These are phyloP conservation scores for Orbilia quercus DNA, from an alignment of 2,329 filamentous ascomycete genomes.

Conservation along the genomic window DNA sequence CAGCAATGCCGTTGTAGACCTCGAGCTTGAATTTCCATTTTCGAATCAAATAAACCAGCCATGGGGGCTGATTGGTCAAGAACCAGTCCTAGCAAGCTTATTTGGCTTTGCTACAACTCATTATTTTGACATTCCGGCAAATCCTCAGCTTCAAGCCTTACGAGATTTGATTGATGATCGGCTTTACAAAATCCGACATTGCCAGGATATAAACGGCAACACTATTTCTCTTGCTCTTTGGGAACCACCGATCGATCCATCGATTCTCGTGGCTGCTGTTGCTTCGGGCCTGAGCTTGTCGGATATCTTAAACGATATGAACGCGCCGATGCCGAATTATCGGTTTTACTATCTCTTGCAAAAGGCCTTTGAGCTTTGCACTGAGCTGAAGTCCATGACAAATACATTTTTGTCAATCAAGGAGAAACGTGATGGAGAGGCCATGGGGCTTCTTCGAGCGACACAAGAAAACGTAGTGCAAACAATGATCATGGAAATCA, in stretches of 20 bases:
- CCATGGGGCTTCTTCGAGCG: conserved; percentile 45
- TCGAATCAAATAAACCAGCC: too few species aligned
- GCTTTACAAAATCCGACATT: conserved; percentile 62
- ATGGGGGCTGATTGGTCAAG: too few species aligned
- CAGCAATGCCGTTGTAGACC: too few species aligned
- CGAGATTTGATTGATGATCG: conserved; percentile 60
- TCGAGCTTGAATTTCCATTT: too few species aligned
- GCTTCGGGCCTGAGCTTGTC: conserved; percentile 59
- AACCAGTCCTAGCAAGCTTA: too few species aligned
- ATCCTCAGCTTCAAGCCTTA: conserved; percentile 20
- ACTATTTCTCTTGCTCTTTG: conserved; percentile 57
- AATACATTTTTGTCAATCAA: conserved; percentile 52
- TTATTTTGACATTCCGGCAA: conserved; percentile 56
- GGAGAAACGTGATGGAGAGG: conserved; percentile 60
- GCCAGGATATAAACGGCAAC: conserved; percentile 61
- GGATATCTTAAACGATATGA: conserved; percentile 23
- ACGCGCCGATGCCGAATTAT: conserved; percentile 60
- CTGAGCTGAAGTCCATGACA: conserved; percentile 58
- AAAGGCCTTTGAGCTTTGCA: conserved; percentile 60
- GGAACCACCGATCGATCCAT: conserved; percentile 61
- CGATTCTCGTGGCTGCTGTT: conserved; percentile 57
- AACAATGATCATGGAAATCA: conserved; percentile 54
- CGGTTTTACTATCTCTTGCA: conserved; percentile 60
- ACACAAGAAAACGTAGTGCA: conserved; percentile 54
- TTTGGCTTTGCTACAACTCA: neutral